These are phyloP conservation scores for Suillus variegatus DNA, from an alignment of 768 basidiomycete genomes.

Conservation along the genomic window DNA sequence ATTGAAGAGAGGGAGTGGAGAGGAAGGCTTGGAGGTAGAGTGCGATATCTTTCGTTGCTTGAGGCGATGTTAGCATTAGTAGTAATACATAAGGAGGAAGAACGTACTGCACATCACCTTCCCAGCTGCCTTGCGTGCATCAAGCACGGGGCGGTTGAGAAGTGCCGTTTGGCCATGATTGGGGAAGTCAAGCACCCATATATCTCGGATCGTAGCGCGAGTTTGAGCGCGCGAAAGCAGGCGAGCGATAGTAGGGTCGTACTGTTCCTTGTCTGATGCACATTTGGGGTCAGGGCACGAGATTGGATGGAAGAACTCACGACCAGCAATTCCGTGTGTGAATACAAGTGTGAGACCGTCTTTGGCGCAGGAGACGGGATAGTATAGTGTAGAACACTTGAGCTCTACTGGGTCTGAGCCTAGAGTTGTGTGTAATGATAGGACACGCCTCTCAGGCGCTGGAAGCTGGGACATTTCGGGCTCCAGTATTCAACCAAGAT, in stretches of 20 bases:
- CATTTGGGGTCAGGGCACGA: background rate
- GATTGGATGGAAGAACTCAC: constrained; percentile 15
- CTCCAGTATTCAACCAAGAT: background rate
- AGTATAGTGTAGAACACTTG: constrained; percentile 26
- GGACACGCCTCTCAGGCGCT: constrained; percentile 20
- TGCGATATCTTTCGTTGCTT: constrained; percentile 25
- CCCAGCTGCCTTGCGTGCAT: constrained; percentile 21
- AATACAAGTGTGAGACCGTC: constrained; percentile 27
- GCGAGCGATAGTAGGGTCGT: constrained; percentile 20
- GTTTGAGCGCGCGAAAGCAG: background rate
- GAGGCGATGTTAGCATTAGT: background rate
- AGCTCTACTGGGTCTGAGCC: constrained; percentile 16
- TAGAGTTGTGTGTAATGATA: constrained; percentile 18
- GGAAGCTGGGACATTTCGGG: background rate
- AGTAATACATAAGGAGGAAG: background rate
- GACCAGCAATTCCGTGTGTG: constrained; percentile 29
- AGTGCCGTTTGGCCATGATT: constrained; percentile 38
- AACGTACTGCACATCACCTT: constrained; percentile 24
- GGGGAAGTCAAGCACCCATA: constrained; percentile 38
- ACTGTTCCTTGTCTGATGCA: constrained; percentile 30
- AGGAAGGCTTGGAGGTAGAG: constrained; percentile 28
- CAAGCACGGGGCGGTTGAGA: constrained; percentile 30
- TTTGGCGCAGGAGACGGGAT: constrained; percentile 21
- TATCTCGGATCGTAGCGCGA: constrained; percentile 25
- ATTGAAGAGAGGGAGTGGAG: constrained; percentile 22